These are phyloP conservation scores for Baudoinia panamericana DNA, from an alignment of 495 filamentous ascomycete species.

Conservation along the genomic window DNA sequence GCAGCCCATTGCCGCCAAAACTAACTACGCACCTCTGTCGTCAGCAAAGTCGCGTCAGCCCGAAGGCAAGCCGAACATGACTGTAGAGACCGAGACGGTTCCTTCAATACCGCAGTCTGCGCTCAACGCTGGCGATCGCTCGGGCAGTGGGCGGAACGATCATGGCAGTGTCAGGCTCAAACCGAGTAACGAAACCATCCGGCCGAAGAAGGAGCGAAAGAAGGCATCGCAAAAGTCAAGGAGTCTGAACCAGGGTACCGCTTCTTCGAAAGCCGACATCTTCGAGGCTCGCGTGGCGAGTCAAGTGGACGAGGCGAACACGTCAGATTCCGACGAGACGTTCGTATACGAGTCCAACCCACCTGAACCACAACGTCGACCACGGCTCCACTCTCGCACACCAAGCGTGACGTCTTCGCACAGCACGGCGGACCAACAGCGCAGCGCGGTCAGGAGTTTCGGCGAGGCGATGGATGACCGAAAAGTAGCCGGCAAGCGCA, in stretches of 20 bases:
- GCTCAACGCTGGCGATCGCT: conserved; percentile 54
- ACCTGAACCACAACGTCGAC: conserved; percentile 64
- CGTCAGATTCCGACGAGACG: conserved; percentile 93
- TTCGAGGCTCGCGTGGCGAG: conserved; percentile 95
- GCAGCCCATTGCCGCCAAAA: conserved; percentile 23
- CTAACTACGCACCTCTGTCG: conserved; percentile 27
- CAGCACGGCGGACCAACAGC: conserved; percentile 56
- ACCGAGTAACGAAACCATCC: conserved; percentile 83
- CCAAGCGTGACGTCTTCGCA: conserved; percentile 87
- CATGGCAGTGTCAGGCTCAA: conserved; percentile 70
- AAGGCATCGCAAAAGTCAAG: conserved; percentile 60
- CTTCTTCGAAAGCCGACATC: conserved; percentile 93
- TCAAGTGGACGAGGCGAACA: conserved; percentile 82
- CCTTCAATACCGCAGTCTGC: conserved; percentile 83
- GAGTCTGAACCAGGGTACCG: conserved; percentile 55
- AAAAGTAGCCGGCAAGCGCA: conserved; percentile 61
- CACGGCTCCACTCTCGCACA: conserved; percentile 84
- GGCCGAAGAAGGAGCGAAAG: conserved; percentile 82
- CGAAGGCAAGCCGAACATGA: conserved; percentile 84
- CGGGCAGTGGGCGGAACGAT: conserved; percentile 38
- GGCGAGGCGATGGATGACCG: conserved; percentile 48
- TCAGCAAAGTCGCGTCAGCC: conserved; percentile 41
- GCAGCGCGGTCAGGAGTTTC: conserved; percentile 44
- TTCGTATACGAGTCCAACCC: conserved; percentile 99
- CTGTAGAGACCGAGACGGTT: conserved; percentile 94